Evolutionary conservation across 169 alveolate species (phyloP).

Genomic region (Amoebophrya sp.): DNA sequence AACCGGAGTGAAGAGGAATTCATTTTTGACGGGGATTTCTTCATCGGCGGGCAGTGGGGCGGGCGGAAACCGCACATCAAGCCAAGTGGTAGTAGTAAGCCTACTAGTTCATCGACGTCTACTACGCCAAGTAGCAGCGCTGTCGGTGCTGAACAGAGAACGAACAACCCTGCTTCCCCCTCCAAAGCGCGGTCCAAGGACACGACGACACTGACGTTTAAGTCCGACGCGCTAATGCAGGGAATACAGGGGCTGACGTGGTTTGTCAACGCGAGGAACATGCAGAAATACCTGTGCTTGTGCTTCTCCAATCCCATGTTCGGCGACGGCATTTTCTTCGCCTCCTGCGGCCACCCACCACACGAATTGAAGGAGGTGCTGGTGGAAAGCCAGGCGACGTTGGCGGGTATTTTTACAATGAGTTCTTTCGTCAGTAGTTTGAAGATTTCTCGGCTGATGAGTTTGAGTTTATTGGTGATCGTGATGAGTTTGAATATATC

Average conservation of each 20-base stretch:
- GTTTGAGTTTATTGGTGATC: too few species aligned
- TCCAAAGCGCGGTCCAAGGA: too few species aligned
- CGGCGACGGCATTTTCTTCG: slow-evolving; percentile 35
- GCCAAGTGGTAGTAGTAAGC: too few species aligned
- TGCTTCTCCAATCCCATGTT: slow-evolving; percentile 27
- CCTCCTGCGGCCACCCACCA: slow-evolving; percentile 31
- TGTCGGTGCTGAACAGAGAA: too few species aligned
- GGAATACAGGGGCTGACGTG: not conserved
- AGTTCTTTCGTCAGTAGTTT: too few species aligned
- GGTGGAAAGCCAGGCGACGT: not conserved
- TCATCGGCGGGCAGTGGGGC: not conserved
- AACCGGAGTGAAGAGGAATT: not conserved
- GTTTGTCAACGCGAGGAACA: not conserved
- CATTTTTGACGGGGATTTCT: not conserved
- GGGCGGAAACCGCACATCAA: not conserved
- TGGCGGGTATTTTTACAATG: not conserved
- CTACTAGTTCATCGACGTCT: too few species aligned
- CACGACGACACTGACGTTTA: not conserved
- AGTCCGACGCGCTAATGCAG: not conserved
- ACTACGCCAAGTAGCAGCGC: too few species aligned
- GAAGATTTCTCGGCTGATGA: too few species aligned
- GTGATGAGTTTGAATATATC: too few species aligned
- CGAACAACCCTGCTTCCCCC: too few species aligned
- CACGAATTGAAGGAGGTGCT: slow-evolving; percentile 31
- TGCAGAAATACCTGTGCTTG: slow-evolving; percentile 18